Conservation (phyloP, 805 yeast genomes). For the Martiniozyma abietophila region DNA sequence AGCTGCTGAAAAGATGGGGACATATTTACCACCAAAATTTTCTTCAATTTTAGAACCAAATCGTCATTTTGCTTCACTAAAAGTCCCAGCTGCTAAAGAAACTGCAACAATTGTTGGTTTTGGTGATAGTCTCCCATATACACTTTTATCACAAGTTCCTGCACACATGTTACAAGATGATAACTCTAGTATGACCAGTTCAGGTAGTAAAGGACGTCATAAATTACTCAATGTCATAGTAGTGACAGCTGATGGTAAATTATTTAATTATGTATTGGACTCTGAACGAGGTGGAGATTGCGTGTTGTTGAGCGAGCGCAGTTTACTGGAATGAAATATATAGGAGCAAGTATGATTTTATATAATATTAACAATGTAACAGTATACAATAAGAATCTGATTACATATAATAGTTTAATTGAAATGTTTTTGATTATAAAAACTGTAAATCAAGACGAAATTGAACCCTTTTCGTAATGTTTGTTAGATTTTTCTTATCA, state of each 20-base stretch:
- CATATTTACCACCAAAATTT: conserved; percentile 76
- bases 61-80: conserved; percentile 81
- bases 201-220: conserved; percentile 6
- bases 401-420: too few relatives aligned
- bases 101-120: conserved; percentile 42
- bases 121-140: conserved; percentile 17
- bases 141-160: conserved; percentile 4
- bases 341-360: too few relatives aligned
- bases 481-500: too few relatives aligned
- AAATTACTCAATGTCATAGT: conserved; percentile 53
- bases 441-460: too few relatives aligned
- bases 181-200: conserved; percentile 4
- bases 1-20: conserved; percentile 85
- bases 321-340: too few relatives aligned
- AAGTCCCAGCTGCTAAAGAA: conserved; percentile 35
- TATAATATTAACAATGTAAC: too few relatives aligned
- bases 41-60: conserved; percentile 85
- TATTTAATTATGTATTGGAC: conserved; percentile 77
- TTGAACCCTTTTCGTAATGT: too few relatives aligned
- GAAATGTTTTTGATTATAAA: too few relatives aligned
- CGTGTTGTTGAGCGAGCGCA: conserved; percentile 54
- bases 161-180: too few relatives aligned
- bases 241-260: conserved; percentile 78
- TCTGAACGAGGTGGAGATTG: conserved; percentile 95
- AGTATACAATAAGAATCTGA: too few relatives aligned